Evolutionary conservation across 225 moss, liverwort and hornwort genomes (phyloP).

Genomic region (Lunularia cruciata): DNA sequence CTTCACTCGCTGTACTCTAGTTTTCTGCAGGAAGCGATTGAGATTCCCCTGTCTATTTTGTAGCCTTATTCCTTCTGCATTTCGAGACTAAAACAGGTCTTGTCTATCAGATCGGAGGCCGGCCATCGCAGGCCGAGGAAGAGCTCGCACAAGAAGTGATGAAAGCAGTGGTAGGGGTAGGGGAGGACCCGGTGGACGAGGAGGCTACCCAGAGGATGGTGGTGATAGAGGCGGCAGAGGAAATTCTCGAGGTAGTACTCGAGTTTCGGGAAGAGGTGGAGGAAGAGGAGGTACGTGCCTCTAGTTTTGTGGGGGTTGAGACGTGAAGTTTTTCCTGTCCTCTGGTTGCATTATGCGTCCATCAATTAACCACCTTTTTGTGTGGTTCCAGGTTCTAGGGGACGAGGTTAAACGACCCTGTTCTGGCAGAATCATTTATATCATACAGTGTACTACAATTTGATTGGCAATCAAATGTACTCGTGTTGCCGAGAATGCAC

Average conservation of each 20-base stretch:
- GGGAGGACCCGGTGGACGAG: conserved; percentile 57
- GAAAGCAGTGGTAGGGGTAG: conserved; percentile 59
- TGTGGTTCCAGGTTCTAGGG: conserved; percentile 30
- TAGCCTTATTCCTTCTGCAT: too few relatives aligned
- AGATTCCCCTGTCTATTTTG: too few relatives aligned
- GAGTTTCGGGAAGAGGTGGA: conserved; percentile 66
- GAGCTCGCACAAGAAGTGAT: conserved; percentile 76
- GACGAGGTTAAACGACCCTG: conserved; percentile 21
- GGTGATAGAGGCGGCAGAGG: conserved; percentile 52
- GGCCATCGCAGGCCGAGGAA: conserved; percentile 59
- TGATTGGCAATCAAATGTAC: conserved; percentile 20
- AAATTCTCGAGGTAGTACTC: conserved; percentile 50
- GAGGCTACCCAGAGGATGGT: conserved; percentile 67
- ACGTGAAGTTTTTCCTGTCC: background rate
- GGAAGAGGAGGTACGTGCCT: conserved; percentile 67
- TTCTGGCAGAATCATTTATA: background rate
- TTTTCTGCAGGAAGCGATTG: too few relatives aligned
- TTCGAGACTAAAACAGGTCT: too few relatives aligned
- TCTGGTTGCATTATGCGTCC: too few relatives aligned
- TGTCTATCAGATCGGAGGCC: conserved; percentile 65
- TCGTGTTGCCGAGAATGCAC: conserved; percentile 5
- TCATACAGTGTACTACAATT: background rate
- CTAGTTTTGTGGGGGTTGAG: background rate
- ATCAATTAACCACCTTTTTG: background rate
- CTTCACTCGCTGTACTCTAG: too few relatives aligned